A percentile compares a stretch with the other conserved stretches of the same genome.
Evolutionary conservation across 306 rosid genomes (phyloP).

Genomic region (Acacia confusa): DNA sequence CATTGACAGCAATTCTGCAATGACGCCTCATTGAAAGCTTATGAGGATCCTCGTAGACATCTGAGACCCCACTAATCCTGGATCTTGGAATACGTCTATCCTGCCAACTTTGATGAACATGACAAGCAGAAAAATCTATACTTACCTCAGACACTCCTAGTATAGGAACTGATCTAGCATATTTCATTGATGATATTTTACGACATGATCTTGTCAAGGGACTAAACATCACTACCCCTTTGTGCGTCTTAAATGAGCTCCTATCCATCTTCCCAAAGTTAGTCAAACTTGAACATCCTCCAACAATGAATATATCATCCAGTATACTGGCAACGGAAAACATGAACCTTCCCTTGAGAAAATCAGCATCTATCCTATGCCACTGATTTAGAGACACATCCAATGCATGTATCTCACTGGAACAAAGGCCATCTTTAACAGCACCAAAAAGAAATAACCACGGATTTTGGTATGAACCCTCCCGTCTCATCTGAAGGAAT

Average conservation of each 20-base stretch:
- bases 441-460: constrained; percentile 94
- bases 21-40: constrained; percentile 90
- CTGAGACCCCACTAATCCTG: constrained; percentile 77
- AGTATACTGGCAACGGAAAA: constrained; percentile 77
- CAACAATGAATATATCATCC: constrained; percentile 84
- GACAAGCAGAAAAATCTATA: constrained; percentile 60
- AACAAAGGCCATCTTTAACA: constrained; percentile 91
- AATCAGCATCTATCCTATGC: constrained; percentile 79
- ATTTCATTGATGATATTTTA: constrained; percentile 84
- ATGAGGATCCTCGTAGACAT: constrained; percentile 97
- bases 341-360: constrained; percentile 91
- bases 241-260: constrained; percentile 94
- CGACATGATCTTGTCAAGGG: constrained; percentile 93
- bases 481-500: constrained; percentile 85
- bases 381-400: constrained; percentile 80
- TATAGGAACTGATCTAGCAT: constrained; percentile 85
- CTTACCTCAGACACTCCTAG: constrained; percentile 78
- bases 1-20: constrained; percentile 56
- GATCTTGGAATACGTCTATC: constrained; percentile 79
- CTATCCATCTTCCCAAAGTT: constrained; percentile 87
- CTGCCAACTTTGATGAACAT: constrained; percentile 69
- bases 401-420: constrained; percentile 88
- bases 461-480: constrained; percentile 77
- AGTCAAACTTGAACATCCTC: constrained; percentile 95
- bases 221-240: constrained; percentile 80